Conservation (phyloP, 1,139 yeast species). For the Nadsonia starkeyi-henricii region DNA sequence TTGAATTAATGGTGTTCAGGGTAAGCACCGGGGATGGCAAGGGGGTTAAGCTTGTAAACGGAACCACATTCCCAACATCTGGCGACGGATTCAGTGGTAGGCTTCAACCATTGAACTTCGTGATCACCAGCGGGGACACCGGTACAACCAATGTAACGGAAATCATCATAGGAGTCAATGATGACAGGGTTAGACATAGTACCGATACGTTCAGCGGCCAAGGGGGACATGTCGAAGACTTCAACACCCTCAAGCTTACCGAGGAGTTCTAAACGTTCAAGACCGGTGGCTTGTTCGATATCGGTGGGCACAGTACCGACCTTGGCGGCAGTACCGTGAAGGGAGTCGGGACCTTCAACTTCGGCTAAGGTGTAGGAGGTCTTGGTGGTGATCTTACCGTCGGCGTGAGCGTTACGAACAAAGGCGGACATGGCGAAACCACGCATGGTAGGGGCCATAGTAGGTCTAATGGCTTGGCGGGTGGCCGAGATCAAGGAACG, state of each 20-base stretch:
- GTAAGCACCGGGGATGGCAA: slow-evolving; percentile 46
- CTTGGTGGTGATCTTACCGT: slow-evolving; percentile 25
- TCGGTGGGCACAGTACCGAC: slow-evolving; percentile 81
- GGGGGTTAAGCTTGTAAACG: slow-evolving; percentile 76
- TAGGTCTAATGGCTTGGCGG: slow-evolving; percentile 10
- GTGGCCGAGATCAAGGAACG: slow-evolving; percentile 11
- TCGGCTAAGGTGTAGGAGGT: slow-evolving; percentile 61
- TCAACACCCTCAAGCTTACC: slow-evolving; percentile 96
- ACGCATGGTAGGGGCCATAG: slow-evolving; percentile 2
- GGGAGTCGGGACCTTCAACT: slow-evolving; percentile 65
- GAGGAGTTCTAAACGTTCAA: slow-evolving; percentile 88
- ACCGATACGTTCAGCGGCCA: slow-evolving; percentile 79
- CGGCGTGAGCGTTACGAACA: slow-evolving; percentile 9
- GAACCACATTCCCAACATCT: slow-evolving; percentile 99
- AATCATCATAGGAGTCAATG: slow-evolving; percentile 81
- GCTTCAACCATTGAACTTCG: slow-evolving; percentile 86
- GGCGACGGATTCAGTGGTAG: slow-evolving; percentile 66
- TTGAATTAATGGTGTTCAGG: slow-evolving; percentile 20
- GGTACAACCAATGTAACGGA: slow-evolving; percentile 94
- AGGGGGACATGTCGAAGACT: slow-evolving; percentile 81
- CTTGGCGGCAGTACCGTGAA: slow-evolving; percentile 84
- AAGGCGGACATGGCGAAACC: slow-evolving; percentile 11
- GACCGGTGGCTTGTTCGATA: slow-evolving; percentile 94
- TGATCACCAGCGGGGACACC: slow-evolving; percentile 93
- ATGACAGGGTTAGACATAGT: slow-evolving; percentile 77